Evolutionary conservation across 805 yeast species (phyloP).

Genomic region (Sugiyamaella marilandica): DNA sequence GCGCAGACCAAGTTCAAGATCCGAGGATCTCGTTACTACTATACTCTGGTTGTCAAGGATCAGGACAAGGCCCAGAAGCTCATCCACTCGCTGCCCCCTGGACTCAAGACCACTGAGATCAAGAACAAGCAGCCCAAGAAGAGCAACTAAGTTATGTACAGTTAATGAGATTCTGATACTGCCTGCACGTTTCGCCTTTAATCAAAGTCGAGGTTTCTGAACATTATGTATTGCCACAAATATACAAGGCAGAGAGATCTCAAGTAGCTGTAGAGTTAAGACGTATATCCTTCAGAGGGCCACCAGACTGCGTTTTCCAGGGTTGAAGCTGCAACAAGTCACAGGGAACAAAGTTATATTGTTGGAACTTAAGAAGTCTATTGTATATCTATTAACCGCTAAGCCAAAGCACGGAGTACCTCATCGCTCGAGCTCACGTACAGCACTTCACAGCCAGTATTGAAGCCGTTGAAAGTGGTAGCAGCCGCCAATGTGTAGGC

Average conservation of each 20-base stretch:
- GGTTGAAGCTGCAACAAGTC: too few species aligned
- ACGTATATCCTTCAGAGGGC: too few species aligned
- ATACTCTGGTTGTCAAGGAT: constrained; percentile 94
- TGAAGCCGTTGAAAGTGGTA: constrained; percentile 89
- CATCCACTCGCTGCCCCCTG: constrained; percentile 95
- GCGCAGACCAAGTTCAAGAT: constrained; percentile 98
- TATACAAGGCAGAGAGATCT: too few species aligned
- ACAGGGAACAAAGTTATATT: too few species aligned
- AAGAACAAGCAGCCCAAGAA: constrained; percentile 26
- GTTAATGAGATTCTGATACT: not conserved
- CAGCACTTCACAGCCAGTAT: constrained; percentile 51
- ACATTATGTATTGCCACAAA: too few species aligned
- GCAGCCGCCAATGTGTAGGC: constrained; percentile 92
- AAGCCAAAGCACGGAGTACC: not conserved
- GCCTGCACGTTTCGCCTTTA: too few species aligned
- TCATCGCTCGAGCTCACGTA: constrained; percentile 48
- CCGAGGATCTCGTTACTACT: constrained; percentile 90
- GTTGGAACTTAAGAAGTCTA: too few species aligned
- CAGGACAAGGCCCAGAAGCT: constrained; percentile 96
- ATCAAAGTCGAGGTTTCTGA: too few species aligned
- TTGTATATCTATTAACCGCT: not conserved
- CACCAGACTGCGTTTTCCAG: too few species aligned
- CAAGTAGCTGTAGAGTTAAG: too few species aligned
- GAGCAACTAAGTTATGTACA: constrained; percentile 13
- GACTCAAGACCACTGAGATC: constrained; percentile 29